phyloP scores from a whole-genome alignment of 352 stramenopile species.

The Pythium chondricola region DNA sequence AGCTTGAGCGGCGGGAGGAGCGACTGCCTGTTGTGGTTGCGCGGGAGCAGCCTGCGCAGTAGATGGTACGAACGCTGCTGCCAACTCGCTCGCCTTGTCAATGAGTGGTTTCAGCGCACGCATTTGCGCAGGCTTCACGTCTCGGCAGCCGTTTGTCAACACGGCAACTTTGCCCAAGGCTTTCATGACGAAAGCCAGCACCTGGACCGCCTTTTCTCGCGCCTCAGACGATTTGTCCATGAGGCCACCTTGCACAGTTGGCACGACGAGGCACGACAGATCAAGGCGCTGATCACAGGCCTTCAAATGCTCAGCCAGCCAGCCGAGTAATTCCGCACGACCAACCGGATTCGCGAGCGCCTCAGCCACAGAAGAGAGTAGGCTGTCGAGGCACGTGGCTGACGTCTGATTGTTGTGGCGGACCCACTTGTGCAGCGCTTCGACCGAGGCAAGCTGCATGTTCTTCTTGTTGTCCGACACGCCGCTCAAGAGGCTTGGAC shows the following conservation, averaged over 20 bases:
- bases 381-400: slow-evolving; percentile 56
- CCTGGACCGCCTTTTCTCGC: slow-evolving; percentile 68
- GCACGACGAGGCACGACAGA: slow-evolving; percentile 51
- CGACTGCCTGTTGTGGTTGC: neutral
- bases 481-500: slow-evolving; percentile 54
- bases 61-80: neutral
- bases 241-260: slow-evolving; percentile 67
- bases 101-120: slow-evolving; percentile 80
- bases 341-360: slow-evolving; percentile 73
- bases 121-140: slow-evolving; percentile 86
- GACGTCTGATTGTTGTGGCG: slow-evolving; percentile 67
- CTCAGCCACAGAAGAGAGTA: slow-evolving; percentile 62
- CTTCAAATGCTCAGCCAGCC: slow-evolving; percentile 60
- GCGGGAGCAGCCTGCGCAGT: neutral
- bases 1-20: neutral
- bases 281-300: slow-evolving; percentile 60
- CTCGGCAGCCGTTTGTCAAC: slow-evolving; percentile 58
- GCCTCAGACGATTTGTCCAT: slow-evolving; percentile 82
- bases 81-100: slow-evolving; percentile 56
- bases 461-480: slow-evolving; percentile 87
- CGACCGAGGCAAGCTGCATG: slow-evolving; percentile 73
- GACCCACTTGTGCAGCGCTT: slow-evolving; percentile 82
- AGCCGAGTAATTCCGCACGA: slow-evolving; percentile 66
- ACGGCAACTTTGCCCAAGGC: slow-evolving; percentile 73
- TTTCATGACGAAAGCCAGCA: slow-evolving; percentile 79